Conservation (phyloP, 306 rosid genomes). For the Castanopsis chinensis region DNA sequence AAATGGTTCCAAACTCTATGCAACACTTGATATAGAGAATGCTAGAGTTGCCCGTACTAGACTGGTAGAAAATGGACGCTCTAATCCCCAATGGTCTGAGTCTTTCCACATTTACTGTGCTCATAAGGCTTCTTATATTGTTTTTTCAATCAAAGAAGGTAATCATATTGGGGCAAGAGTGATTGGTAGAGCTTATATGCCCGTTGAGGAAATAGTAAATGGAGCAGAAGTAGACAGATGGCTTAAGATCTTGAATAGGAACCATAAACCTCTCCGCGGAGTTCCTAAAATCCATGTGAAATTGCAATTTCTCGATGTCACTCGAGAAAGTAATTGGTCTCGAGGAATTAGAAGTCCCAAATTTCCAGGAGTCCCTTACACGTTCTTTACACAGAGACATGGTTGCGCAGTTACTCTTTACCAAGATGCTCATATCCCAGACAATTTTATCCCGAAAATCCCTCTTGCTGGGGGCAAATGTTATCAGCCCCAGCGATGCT, state of each 20-base stretch:
- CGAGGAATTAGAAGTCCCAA: constrained; percentile 31
- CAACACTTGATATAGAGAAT: constrained; percentile 42
- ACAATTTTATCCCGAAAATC: constrained; percentile 28
- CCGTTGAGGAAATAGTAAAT: constrained; percentile 22
- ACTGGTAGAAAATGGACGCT: constrained; percentile 6
- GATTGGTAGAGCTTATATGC: constrained; percentile 43
- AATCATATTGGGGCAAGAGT: constrained; percentile 35
- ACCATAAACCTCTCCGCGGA: constrained; percentile 23
- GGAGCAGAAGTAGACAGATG: constrained; percentile 38
- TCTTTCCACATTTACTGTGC: constrained; percentile 47
- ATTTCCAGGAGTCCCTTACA: constrained; percentile 43
- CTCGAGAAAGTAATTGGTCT: constrained; percentile 34
- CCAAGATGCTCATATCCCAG: constrained; percentile 53
- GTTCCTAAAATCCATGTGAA: constrained; percentile 34
- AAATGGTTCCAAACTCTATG: constrained; percentile 29
- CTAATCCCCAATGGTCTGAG: constrained; percentile 41
- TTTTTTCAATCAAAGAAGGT: constrained; percentile 41
- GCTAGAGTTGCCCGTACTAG: constrained; percentile 43
- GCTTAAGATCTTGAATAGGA: constrained; percentile 26
- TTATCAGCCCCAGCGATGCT: constrained; percentile 38
- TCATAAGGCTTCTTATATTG: constrained; percentile 30
- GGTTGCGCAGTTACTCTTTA: constrained; percentile 52
- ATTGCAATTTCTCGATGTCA: constrained; percentile 24
- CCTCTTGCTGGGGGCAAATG: constrained; percentile 23
- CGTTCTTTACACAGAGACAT: constrained; percentile 43